phyloP scores from a whole-genome alignment of 2,329 filamentous ascomycete species.

The Lachnellula occidentalis region DNA sequence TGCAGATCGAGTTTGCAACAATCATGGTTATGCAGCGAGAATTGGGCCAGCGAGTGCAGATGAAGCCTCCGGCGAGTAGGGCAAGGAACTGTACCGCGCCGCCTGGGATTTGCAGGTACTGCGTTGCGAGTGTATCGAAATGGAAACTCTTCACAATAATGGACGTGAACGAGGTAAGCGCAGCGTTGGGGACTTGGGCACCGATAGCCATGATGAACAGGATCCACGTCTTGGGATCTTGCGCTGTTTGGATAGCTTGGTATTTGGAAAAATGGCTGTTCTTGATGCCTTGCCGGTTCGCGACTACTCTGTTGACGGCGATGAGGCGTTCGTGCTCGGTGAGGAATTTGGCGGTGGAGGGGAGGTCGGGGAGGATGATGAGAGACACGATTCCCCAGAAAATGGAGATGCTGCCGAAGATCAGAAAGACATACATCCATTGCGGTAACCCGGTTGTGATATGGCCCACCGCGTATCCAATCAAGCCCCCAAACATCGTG shows the following conservation, averaged over 20 bases:
- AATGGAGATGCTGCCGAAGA: constrained; percentile 37
- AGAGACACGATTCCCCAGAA: constrained; percentile 50
- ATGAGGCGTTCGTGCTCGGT: constrained; percentile 49
- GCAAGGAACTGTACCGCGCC: constrained; percentile 52
- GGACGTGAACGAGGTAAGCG: constrained; percentile 43
- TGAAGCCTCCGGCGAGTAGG: constrained; percentile 43
- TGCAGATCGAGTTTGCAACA: constrained; percentile 49
- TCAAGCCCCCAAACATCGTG: constrained; percentile 30
- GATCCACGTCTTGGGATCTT: constrained; percentile 55
- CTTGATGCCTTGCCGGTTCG: constrained; percentile 49
- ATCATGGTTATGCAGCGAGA: constrained; percentile 51
- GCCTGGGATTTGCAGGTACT: constrained; percentile 56
- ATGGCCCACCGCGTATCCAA: constrained; percentile 28
- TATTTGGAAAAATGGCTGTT: constrained; percentile 44
- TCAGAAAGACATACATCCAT: constrained; percentile 35
- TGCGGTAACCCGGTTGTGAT: constrained; percentile 24
- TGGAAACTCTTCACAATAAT: constrained; percentile 26
- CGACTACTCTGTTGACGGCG: constrained; percentile 46
- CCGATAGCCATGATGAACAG: constrained; percentile 46
- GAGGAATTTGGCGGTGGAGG: constrained; percentile 57
- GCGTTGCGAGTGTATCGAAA: constrained; percentile 43
- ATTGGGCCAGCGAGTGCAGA: constrained; percentile 46
- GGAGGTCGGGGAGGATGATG: constrained; percentile 56
- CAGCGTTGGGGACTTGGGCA: constrained; percentile 51
- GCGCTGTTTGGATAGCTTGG: constrained; percentile 41